Conservation (phyloP, 139 green algal genomes). For the Eudorina sp. region DNA sequence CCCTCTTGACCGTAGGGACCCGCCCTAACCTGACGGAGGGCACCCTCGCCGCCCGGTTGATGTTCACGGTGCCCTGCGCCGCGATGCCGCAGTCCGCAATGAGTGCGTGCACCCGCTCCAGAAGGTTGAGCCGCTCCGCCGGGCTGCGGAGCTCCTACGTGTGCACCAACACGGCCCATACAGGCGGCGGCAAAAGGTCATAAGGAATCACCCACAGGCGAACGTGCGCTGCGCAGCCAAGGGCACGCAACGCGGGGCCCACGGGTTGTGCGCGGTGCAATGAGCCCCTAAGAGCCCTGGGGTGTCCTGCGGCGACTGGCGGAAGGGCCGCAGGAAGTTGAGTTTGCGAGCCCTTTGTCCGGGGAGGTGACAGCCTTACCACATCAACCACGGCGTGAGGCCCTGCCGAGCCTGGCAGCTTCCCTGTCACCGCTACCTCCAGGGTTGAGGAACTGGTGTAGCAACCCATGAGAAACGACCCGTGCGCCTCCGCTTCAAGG, state of each 20-base stretch:
- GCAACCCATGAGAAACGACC: conserved; percentile 23
- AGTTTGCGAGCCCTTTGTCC: not conserved
- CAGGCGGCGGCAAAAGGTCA: too few relatives aligned
- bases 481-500: not conserved
- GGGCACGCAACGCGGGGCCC: too few relatives aligned
- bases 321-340: not conserved
- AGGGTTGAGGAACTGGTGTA: not conserved
- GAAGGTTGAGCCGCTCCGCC: conserved; percentile 4
- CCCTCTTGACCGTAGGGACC: too few relatives aligned
- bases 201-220: too few relatives aligned
- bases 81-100: conserved; percentile 17
- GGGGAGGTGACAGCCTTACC: conserved; percentile 1
- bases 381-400: not conserved
- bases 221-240: too few relatives aligned
- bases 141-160: conserved; percentile 26
- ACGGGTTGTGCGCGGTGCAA: too few relatives aligned
- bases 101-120: conserved; percentile 16
- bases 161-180: too few relatives aligned
- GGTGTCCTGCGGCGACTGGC: not conserved
- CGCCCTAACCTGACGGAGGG: conserved; percentile 28
- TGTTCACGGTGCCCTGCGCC: conserved; percentile 32
- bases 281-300: too few relatives aligned
- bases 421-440: conserved; percentile 28
- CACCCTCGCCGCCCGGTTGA: conserved; percentile 21
- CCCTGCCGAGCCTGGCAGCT: not conserved